Percentiles rank a stretch among this genome's conserved stretches.
phyloP scores from a whole-genome alignment of 805 yeast genomes.

The Ogataea ramenticola region DNA sequence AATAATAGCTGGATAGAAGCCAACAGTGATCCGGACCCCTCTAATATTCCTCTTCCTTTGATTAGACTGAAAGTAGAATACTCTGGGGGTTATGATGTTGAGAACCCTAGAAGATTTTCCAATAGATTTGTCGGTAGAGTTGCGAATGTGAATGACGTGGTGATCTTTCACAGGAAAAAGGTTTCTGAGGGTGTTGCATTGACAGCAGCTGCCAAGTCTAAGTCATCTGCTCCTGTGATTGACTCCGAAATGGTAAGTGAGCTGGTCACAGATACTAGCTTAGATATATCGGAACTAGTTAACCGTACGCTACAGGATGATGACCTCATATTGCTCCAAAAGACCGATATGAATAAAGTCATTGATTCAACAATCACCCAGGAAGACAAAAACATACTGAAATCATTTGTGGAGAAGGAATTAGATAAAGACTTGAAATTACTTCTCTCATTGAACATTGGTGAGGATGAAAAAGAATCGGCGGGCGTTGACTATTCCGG shows the following conservation, averaged over 20 bases:
- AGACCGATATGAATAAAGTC: conserved; percentile 66
- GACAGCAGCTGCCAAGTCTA: conserved; percentile 7
- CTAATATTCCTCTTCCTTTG: conserved; percentile 63
- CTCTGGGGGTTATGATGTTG: conserved; percentile 85
- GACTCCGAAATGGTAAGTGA: conserved; percentile 17
- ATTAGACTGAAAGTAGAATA: conserved; percentile 82
- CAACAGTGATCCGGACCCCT: conserved; percentile 14
- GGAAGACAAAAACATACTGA: conserved; percentile 71
- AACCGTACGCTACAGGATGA: conserved; percentile 55
- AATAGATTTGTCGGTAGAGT: conserved; percentile 85
- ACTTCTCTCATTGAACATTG: conserved; percentile 36
- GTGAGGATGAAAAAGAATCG: conserved; percentile 28
- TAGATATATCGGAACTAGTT: conserved; percentile 55
- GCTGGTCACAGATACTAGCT: conserved; percentile 27
- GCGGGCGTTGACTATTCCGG: conserved; percentile 2
- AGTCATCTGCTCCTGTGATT: conserved; percentile 1
- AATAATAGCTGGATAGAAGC: conserved; percentile 35
- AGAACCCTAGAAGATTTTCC: conserved; percentile 82
- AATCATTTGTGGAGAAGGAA: conserved; percentile 53
- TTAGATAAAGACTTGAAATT: conserved; percentile 44
- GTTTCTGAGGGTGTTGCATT: conserved; percentile 13
- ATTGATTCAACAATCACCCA: conserved; percentile 68
- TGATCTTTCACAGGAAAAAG: conserved; percentile 56
- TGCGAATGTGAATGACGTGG: conserved; percentile 85
- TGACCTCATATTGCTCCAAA: conserved; percentile 64